Base-by-base conservation (phyloP, 306 rosid species). In the Vigna hirtella region DNA sequence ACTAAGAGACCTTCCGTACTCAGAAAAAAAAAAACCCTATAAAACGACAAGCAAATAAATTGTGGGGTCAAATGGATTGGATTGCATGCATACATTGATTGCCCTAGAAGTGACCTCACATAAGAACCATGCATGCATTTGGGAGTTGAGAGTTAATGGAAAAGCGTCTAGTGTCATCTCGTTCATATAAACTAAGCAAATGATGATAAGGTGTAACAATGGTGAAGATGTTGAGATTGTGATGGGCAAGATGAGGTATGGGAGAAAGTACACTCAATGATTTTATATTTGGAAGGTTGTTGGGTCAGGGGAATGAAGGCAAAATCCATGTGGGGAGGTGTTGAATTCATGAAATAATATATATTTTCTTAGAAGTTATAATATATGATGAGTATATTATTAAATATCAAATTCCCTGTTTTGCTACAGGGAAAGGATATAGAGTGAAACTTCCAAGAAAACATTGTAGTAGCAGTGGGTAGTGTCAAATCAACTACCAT, bases 241-340 rank as follows among this genome's bases (percentile, higher is more conserved):
- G 58, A 10, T 34, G 45, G 18, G 49, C 55, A 34, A 13, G 20
- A 32, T 24, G 79, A 70, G 76, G 81, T 70, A 88, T 83, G 91
- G 97, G 85, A 68, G 32, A 79, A 74, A 53, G 49, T 75, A 87
- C 84, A 61, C 68, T n/a, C 80, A 76, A 86, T 83, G 79, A 79
- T 83, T 78, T 61, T 47, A 45, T 47, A 62, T 72, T 67, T 75
- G 49, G 87, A 64, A 52, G 79, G 75, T 82, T 85, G 93, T 88
- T 85, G 83, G 87, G 61, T 66, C 73, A 81, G 72, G 72, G 79
- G n/a, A 70, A 82, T 74, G 86, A 81, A 85, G 90, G 88, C 96
- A 85, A 83, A 71, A 83, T 86, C 92, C 97, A 91, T 83, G 97
- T 88, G 93, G 77, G 66, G 66, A 82, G 66, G 52, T 1, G 12